These are phyloP conservation scores for Solanum appendiculatum DNA, from an alignment of 257 asterid genomes.

Conservation along the genomic window DNA sequence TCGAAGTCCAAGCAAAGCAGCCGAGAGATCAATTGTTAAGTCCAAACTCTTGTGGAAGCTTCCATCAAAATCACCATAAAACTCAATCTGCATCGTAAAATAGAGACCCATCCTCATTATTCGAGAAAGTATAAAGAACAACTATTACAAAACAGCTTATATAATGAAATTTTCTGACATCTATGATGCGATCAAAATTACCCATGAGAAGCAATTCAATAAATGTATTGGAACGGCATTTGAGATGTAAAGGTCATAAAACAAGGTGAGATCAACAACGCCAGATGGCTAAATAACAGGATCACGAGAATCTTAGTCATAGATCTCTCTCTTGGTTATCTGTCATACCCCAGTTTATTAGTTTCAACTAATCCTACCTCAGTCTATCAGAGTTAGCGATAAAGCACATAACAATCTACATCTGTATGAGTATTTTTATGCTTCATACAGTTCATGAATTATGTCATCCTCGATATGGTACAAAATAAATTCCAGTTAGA, in stretches of 20 bases:
- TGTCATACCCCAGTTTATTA: neutral
- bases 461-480: neutral
- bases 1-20: constrained; percentile 84
- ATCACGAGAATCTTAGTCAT: neutral
- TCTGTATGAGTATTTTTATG: neutral
- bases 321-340: neutral
- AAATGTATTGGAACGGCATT: neutral
- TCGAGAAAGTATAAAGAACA: neutral
- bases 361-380: neutral
- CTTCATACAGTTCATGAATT: neutral
- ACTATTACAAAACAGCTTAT: neutral
- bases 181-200: neutral
- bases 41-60: constrained; percentile 91
- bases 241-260: neutral
- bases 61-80: constrained; percentile 94
- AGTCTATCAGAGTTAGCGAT: neutral
- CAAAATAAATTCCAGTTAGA: neutral
- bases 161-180: neutral
- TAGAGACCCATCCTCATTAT: neutral
- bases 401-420: neutral
- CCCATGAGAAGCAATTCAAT: neutral
- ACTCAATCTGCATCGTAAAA: constrained; percentile 53
- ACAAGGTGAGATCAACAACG: neutral
- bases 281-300: neutral
- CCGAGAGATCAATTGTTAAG: constrained; percentile 60